These are phyloP conservation scores for Pleurozium schreberi DNA, from an alignment of 225 moss, liverwort and hornwort genomes.

Conservation along the genomic window DNA sequence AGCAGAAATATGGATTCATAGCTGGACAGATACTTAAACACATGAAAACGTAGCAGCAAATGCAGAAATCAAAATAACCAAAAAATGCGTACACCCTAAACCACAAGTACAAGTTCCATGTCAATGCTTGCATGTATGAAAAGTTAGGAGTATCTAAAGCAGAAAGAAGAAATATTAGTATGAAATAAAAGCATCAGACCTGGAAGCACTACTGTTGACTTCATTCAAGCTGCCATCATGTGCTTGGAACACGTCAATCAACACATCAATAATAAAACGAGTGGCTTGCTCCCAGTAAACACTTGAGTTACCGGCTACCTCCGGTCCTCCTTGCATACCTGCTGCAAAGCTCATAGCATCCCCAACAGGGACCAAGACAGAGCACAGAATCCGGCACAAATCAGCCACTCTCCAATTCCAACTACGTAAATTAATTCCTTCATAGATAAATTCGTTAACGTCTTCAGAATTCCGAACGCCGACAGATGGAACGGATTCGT, in stretches of 20 bases:
- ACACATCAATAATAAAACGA: slow-evolving; percentile 63
- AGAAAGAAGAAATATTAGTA: neutral
- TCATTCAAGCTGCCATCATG: slow-evolving; percentile 24
- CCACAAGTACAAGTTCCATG: neutral
- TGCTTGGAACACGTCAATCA: slow-evolving; percentile 52
- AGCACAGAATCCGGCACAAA: slow-evolving; percentile 63
- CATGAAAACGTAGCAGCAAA: neutral
- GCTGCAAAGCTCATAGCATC: slow-evolving; percentile 59
- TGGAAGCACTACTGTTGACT: slow-evolving; percentile 2
- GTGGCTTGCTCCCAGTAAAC: slow-evolving; percentile 70
- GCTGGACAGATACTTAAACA: neutral
- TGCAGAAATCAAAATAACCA: neutral
- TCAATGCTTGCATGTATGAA: neutral
- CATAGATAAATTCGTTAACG: slow-evolving; percentile 23
- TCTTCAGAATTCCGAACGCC: slow-evolving; percentile 15
- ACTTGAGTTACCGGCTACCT: slow-evolving; percentile 38
- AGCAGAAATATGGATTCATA: neutral
- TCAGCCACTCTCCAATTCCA: slow-evolving; percentile 83
- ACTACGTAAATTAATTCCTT: slow-evolving; percentile 51
- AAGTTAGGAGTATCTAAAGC: neutral
- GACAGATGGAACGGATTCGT: slow-evolving; percentile 2
- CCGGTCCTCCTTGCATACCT: slow-evolving; percentile 55
- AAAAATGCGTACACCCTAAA: neutral
- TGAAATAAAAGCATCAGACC: slow-evolving; percentile 13
- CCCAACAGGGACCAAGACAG: slow-evolving; percentile 62